Conservation (phyloP, 176 grass and related monocot species). For the Pontederia paniculata region DNA sequence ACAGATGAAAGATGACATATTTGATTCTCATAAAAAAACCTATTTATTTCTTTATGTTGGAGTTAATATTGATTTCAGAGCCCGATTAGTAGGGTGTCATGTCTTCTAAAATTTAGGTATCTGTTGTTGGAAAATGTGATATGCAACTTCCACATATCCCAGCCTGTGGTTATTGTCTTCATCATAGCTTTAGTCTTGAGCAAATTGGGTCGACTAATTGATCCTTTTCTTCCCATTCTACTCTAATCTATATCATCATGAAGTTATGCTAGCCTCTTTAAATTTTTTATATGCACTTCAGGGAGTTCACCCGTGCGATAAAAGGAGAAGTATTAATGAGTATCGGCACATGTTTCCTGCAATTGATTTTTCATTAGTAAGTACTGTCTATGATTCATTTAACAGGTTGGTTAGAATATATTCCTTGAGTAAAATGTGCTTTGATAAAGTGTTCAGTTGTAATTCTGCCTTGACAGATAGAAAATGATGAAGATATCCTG, state of each 20-base stretch:
- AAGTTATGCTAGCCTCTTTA: slow-evolving; percentile 1
- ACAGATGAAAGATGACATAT: too few species aligned
- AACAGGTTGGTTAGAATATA: neutral
- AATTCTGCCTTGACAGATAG: slow-evolving; percentile 29
- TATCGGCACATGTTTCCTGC: slow-evolving; percentile 61
- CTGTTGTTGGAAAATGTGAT: too few species aligned
- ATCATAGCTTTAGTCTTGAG: too few species aligned
- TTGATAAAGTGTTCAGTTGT: slow-evolving; percentile 2
- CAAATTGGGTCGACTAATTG: neutral
- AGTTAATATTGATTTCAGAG: too few species aligned
- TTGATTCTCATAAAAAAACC: too few species aligned
- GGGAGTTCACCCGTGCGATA: slow-evolving; percentile 88
- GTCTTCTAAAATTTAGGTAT: too few species aligned
- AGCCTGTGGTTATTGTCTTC: too few species aligned
- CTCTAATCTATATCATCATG: neutral
- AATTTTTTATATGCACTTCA: slow-evolving; percentile 24
- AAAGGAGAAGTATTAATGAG: slow-evolving; percentile 77
- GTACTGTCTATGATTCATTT: slow-evolving; percentile 14
- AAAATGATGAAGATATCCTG: slow-evolving; percentile 78
- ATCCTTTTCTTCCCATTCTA: slow-evolving; percentile 6
- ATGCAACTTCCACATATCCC: too few species aligned
- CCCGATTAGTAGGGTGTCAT: too few species aligned
- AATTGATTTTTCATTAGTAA: slow-evolving; percentile 94
- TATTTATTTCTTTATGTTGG: too few species aligned
- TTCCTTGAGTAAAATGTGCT: neutral